Base-by-base conservation (phyloP, 139 green algal species). In the Yamagishiella unicocca region DNA sequence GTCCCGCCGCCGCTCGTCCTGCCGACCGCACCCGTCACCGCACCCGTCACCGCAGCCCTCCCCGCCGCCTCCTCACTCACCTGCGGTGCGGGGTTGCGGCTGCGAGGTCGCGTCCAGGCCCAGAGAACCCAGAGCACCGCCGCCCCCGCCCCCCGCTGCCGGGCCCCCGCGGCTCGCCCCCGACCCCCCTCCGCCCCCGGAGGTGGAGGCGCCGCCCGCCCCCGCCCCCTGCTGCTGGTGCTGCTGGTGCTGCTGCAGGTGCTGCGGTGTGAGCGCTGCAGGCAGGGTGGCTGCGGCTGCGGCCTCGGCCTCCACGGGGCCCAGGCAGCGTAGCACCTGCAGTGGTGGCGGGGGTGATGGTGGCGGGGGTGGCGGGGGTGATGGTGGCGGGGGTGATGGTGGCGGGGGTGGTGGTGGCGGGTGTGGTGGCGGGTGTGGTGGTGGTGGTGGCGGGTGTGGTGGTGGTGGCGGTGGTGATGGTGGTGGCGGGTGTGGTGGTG, bases 91-190 rank as follows among this genome's bases (percentile, higher is more conserved):
- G 21, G 78, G 46, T 62, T 89, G 91, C 24, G 93, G 89, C 7
- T 81, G 68, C 33, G 91, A 50, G 33, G 94, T 74, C 62, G 94
- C 88, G 22, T 90, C 72, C 5, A 93, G 64, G 9, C 81, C 85
- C 87, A 95, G 88, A 74, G n/a, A 42, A 10, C 58, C 33, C 43
- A 35, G 24, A 42, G 62, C 61, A 2, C 64, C 24, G 62, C 62
- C 43, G 25, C 80, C 42, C 29, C 66, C 45, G 27, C 71, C 58
- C 1, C 64, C 40, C 45, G 25, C 68, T 64, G 33, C 70, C 4
- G 0, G 70, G 33, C 27, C 70, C 31, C n/a, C 27, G 27, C n/a
- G 70, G 14, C 62, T 24, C 5, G n/a, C 35, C 21, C 42, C 55
- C 24, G 31, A 31, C 31, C 71, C 38, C 25, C 10, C 37, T 8